Percentiles rank a stretch among this genome's conserved stretches.
phyloP scores from a whole-genome alignment of 1,284 basidiomycete species.

The Rhodofomes roseus region DNA sequence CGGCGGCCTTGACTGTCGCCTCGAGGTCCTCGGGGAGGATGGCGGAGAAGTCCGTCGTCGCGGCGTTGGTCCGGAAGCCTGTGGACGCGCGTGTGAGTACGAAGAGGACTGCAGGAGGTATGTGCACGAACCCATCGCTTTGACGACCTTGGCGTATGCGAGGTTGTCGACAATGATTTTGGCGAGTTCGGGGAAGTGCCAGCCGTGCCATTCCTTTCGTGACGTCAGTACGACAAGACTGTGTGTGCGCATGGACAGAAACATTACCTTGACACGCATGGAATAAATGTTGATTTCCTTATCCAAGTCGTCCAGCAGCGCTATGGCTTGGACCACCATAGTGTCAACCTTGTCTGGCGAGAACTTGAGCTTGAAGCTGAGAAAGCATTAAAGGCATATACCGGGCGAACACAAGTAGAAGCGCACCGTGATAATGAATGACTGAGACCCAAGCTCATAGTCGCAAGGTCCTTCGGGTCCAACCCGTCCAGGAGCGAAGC shows the following conservation, averaged over 20 bases:
- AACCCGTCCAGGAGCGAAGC: slow-evolving; percentile 84
- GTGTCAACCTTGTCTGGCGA: slow-evolving; percentile 99
- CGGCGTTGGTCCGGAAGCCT: slow-evolving; percentile 94
- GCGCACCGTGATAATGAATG: slow-evolving; percentile 88
- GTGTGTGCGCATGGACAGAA: slow-evolving; percentile 98
- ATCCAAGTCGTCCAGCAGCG: slow-evolving; percentile 96
- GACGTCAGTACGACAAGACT: slow-evolving; percentile 40
- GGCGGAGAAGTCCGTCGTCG: slow-evolving; percentile 75
- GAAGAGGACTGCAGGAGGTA: not conserved
- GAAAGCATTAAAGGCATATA: no score
- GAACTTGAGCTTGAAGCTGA: slow-evolving; percentile 97
- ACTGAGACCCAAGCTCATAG: slow-evolving; percentile 96
- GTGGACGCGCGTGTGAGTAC: not conserved
- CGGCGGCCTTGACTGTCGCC: slow-evolving; percentile 93
- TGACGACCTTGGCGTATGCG: slow-evolving; percentile 88
- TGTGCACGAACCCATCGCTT: slow-evolving; percentile 76
- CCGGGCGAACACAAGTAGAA: no score
- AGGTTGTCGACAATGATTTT: slow-evolving; percentile 94
- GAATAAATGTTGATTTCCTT: slow-evolving; percentile 99
- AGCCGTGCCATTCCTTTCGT: slow-evolving; percentile 90
- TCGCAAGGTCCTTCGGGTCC: slow-evolving; percentile 93
- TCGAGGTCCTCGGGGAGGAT: slow-evolving; percentile 90
- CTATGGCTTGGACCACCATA: slow-evolving; percentile 99
- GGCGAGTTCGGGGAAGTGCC: slow-evolving; percentile 98
- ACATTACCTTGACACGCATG: slow-evolving; percentile 91